Percentiles rank a stretch among this genome's conserved stretches.
Evolutionary conservation across 768 basidiomycete species (phyloP).

Genomic region (Lentinula sp.): DNA sequence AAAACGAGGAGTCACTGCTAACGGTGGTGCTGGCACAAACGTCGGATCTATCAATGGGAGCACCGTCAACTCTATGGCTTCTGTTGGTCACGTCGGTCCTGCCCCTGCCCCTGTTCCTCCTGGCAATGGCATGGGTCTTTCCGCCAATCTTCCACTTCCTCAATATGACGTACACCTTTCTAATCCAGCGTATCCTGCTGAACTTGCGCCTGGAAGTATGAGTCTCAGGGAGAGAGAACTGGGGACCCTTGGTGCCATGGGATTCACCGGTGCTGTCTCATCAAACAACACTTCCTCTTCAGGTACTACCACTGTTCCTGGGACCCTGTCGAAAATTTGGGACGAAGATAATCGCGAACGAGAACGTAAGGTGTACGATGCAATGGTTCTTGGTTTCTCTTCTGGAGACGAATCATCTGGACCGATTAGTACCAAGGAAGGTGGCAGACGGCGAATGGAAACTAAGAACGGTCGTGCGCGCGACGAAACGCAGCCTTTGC

Average conservation of each 20-base stretch:
- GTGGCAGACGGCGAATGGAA: constrained; percentile 44
- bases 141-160: background rate
- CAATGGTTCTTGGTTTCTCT: constrained; percentile 32
- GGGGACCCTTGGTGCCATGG: constrained; percentile 40
- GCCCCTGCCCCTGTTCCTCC: background rate
- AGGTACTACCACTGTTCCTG: constrained; percentile 6
- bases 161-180: background rate
- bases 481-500: constrained; percentile 24
- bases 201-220: constrained; percentile 19
- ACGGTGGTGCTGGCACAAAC: constrained; percentile 20
- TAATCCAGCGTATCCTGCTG: constrained; percentile 8
- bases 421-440: constrained; percentile 56
- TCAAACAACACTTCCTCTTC: background rate
- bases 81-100: background rate
- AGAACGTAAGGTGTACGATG: constrained; percentile 25
- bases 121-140: background rate
- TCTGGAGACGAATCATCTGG: constrained; percentile 51
- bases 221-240: constrained; percentile 42
- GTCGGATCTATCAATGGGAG: background rate
- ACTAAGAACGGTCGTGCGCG: constrained; percentile 40
- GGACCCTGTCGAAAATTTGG: constrained; percentile 4
- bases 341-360: constrained; percentile 8
- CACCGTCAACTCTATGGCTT: background rate
- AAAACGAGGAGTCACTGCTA: constrained; percentile 75
- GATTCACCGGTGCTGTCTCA: constrained; percentile 26